Percentiles rank a stretch among this genome's conserved stretches.
Evolutionary conservation across 2,329 filamentous ascomycete genomes (phyloP).

Genomic region (Exophiala bonariae): DNA sequence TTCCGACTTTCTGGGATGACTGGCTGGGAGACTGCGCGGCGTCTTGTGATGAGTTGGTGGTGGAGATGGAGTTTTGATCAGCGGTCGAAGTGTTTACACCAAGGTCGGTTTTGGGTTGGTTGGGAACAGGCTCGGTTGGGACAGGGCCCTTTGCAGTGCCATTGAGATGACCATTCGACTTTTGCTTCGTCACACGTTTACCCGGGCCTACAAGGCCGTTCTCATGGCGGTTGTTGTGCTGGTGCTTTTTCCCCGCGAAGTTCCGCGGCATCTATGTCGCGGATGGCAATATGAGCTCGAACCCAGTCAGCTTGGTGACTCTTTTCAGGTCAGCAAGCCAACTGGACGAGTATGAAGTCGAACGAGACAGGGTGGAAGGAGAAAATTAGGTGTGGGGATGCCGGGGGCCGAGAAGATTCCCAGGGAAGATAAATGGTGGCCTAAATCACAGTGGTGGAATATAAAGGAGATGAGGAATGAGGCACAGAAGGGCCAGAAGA

Average conservation of each 20-base stretch:
- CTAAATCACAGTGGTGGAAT: neutral
- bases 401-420: neutral
- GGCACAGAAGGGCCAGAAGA: no score
- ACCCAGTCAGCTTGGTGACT: slow-evolving; percentile 31
- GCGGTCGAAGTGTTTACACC: slow-evolving; percentile 8
- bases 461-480: no score
- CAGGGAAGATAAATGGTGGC: neutral
- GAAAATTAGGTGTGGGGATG: neutral
- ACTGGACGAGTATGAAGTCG: slow-evolving; percentile 22
- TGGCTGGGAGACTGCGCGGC: neutral
- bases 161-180: slow-evolving; percentile 57
- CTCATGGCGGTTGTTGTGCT: slow-evolving; percentile 77
- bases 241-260: slow-evolving; percentile 55
- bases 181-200: slow-evolving; percentile 64
- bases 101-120: slow-evolving; percentile 9
- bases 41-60: slow-evolving; percentile 7
- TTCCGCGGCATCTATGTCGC: slow-evolving; percentile 50
- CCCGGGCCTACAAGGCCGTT: slow-evolving; percentile 81
- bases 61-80: slow-evolving; percentile 7
- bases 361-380: neutral
- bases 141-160: slow-evolving; percentile 47
- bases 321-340: slow-evolving; percentile 29
- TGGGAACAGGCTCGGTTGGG: slow-evolving; percentile 23
- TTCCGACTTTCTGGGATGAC: slow-evolving; percentile 6
- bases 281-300: slow-evolving; percentile 13